Percentiles rank a stretch among this genome's conserved stretches.
phyloP scores from a whole-genome alignment of 1,284 basidiomycete genomes.

The Neolentinus lepideus region DNA sequence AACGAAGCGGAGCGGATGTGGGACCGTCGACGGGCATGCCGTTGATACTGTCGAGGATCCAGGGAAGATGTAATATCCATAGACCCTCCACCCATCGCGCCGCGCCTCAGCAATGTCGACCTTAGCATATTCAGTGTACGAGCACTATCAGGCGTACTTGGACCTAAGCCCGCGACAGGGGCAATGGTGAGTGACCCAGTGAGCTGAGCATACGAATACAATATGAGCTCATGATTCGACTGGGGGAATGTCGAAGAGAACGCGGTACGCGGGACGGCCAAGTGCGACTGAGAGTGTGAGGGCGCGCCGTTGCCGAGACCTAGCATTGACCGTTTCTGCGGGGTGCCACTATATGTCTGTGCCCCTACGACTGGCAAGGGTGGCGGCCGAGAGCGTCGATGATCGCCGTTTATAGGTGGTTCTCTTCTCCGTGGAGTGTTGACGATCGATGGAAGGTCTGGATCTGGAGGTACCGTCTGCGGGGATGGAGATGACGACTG shows the following conservation, averaged over 20 bases:
- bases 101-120: slow-evolving; percentile 37
- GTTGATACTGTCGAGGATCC: slow-evolving; percentile 11
- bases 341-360: slow-evolving; percentile 10
- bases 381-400: neutral
- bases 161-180: slow-evolving; percentile 18
- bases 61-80: slow-evolving; percentile 57
- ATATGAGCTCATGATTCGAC: slow-evolving; percentile 58
- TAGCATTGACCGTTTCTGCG: slow-evolving; percentile 27
- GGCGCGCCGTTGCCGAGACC: slow-evolving; percentile 40
- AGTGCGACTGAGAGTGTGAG: slow-evolving; percentile 10
- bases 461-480: neutral
- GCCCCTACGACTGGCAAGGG: slow-evolving; percentile 3
- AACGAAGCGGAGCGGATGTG: slow-evolving; percentile 48
- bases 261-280: slow-evolving; percentile 23
- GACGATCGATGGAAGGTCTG: neutral
- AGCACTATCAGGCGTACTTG: slow-evolving; percentile 28
- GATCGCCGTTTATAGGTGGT: neutral
- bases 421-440: neutral
- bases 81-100: slow-evolving; percentile 64
- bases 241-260: slow-evolving; percentile 34
- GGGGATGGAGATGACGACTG: slow-evolving; percentile 21
- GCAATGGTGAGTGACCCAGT: slow-evolving; percentile 54
- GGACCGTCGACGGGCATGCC: slow-evolving; percentile 21
- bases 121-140: slow-evolving; percentile 40
- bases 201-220: slow-evolving; percentile 84